These are phyloP conservation scores for Xylariaceae sp. DNA, from an alignment of 2,329 filamentous ascomycete genomes.

Conservation along the genomic window DNA sequence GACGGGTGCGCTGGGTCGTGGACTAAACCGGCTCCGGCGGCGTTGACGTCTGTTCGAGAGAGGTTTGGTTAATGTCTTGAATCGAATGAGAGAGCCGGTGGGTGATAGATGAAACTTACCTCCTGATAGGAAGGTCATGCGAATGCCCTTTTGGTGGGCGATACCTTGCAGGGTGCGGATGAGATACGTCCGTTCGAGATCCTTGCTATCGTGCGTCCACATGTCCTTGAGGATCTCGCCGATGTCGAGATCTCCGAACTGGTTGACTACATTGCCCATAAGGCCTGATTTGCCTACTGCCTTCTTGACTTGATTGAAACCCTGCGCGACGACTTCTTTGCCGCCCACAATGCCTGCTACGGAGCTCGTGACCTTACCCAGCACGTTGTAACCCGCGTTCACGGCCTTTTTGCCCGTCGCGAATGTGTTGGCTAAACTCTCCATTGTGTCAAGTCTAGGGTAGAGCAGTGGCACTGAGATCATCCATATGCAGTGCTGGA, in stretches of 20 bases:
- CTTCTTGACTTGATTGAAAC: slow-evolving; percentile 93
- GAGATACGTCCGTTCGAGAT: slow-evolving; percentile 92
- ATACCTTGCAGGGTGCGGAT: slow-evolving; percentile 96
- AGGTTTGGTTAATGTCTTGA: background rate
- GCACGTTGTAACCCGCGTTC: slow-evolving; percentile 91
- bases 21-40: slow-evolving; percentile 85
- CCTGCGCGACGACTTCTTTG: slow-evolving; percentile 86
- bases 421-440: slow-evolving; percentile 85
- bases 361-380: slow-evolving; percentile 91
- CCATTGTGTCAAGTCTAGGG: slow-evolving; percentile 84
- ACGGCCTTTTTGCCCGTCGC: slow-evolving; percentile 95
- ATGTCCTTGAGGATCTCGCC: slow-evolving; percentile 92
- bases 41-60: slow-evolving; percentile 66
- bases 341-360: slow-evolving; percentile 94
- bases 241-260: slow-evolving; percentile 93
- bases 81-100: background rate
- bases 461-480: slow-evolving; percentile 87
- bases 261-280: slow-evolving; percentile 93
- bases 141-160: slow-evolving; percentile 86
- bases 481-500: slow-evolving; percentile 98
- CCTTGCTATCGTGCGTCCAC: slow-evolving; percentile 98
- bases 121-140: slow-evolving; percentile 95
- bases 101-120: slow-evolving; percentile 44
- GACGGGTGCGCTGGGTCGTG: slow-evolving; percentile 88
- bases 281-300: slow-evolving; percentile 92